A percentile compares a stretch with the other conserved stretches of the same genome.
Evolutionary conservation across 805 yeast species (phyloP).

Genomic region (Suhomyces sp.): DNA sequence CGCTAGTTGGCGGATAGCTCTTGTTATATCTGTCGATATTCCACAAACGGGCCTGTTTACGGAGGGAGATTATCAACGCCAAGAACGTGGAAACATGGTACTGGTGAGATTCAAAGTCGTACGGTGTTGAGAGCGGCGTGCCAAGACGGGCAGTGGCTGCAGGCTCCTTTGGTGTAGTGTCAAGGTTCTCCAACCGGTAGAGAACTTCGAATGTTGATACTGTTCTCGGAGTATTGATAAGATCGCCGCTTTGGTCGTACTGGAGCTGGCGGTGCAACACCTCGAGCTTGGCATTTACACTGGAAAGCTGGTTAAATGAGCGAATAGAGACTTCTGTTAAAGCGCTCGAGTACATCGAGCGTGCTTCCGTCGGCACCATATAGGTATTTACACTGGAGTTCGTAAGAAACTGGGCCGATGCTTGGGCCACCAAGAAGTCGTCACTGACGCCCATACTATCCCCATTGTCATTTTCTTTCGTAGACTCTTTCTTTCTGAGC

Average conservation of each 20-base stretch:
- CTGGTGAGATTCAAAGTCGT: constrained; percentile 10
- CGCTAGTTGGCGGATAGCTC: constrained; percentile 31
- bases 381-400: constrained; percentile 35
- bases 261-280: constrained; percentile 46
- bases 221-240: constrained; percentile 28
- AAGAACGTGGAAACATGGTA: constrained; percentile 22
- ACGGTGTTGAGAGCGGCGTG: background rate
- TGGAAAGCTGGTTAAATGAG: constrained; percentile 41
- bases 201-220: constrained; percentile 37
- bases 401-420: constrained; percentile 31
- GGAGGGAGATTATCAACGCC: constrained; percentile 49
- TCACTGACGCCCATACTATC: background rate
- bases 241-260: constrained; percentile 31
- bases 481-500: background rate
- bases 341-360: constrained; percentile 32
- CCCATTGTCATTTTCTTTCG: background rate
- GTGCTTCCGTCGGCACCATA: constrained; percentile 33
- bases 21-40: constrained; percentile 24
- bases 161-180: background rate
- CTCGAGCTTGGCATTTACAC: constrained; percentile 42
- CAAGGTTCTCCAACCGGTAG: constrained; percentile 6
- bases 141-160: constrained; percentile 1
- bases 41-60: constrained; percentile 51
- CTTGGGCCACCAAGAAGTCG: constrained; percentile 34
- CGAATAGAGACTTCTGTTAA: constrained; percentile 37